These are phyloP conservation scores for Eutrema heterophyllum DNA, from an alignment of 345 rosid species.

Conservation along the genomic window DNA sequence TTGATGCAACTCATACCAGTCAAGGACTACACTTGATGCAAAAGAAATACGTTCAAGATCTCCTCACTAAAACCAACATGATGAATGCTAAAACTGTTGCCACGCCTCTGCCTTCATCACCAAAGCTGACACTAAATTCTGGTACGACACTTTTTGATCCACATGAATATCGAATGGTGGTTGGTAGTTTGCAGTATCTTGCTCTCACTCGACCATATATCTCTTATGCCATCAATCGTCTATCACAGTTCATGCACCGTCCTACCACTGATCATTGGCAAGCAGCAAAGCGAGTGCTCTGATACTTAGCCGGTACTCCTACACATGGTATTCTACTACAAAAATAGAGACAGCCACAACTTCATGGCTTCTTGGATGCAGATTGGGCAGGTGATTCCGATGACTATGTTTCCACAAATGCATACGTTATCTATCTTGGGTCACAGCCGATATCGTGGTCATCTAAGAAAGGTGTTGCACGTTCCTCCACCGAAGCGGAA, in stretches of 20 bases:
- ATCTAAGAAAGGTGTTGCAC: not conserved
- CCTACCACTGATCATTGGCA: not conserved
- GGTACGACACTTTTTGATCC: not conserved
- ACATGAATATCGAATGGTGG: no score
- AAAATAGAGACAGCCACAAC: not conserved
- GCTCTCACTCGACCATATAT: not conserved
- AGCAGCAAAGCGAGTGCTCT: not conserved
- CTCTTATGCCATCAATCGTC: not conserved
- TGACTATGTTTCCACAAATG: not conserved
- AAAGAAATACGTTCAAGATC: not conserved
- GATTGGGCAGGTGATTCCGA: not conserved
- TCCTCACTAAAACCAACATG: not conserved
- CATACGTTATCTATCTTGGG: no score
- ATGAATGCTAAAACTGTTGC: not conserved
- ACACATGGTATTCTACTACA: not conserved
- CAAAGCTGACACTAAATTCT: not conserved
- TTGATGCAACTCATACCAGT: no score
- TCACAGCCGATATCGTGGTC: not conserved
- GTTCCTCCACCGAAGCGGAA: not conserved
- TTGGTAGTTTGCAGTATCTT: not conserved
- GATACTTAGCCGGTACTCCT: accelerated
- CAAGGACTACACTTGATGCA: not conserved
- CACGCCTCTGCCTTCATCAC: not conserved
- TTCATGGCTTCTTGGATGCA: not conserved
- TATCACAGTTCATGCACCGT: not conserved